phyloP scores from a whole-genome alignment of 331 rosid genomes.

The Malus hybrid region DNA sequence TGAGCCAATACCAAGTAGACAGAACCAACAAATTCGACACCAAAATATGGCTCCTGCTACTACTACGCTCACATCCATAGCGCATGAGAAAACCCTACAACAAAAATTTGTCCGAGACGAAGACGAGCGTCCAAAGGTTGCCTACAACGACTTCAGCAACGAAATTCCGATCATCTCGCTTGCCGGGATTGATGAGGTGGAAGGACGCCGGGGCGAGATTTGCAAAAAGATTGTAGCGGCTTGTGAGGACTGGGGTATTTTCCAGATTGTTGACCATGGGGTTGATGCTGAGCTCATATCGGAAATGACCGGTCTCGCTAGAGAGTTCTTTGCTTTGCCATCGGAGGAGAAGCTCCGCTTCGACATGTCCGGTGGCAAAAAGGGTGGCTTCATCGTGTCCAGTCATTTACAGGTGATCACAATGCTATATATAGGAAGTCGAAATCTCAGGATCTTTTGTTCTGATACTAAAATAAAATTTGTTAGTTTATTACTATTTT shows the following conservation, averaged over 20 bases:
- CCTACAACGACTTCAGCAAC: constrained; percentile 63
- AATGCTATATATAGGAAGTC: neutral
- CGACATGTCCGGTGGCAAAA: constrained; percentile 89
- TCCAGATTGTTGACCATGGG: constrained; percentile 81
- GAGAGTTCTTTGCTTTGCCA: constrained; percentile 57
- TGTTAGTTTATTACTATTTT: neutral
- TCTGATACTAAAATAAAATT: neutral
- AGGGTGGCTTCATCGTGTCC: constrained; percentile 88
- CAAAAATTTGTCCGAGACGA: constrained; percentile 61
- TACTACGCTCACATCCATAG: constrained; percentile 48
- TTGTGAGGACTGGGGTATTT: constrained; percentile 87
- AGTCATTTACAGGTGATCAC: constrained; percentile 67
- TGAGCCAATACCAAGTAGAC: too few species aligned
- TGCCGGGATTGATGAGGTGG: constrained; percentile 46
- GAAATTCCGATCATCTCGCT: constrained; percentile 75
- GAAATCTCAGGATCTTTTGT: neutral
- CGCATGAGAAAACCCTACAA: constrained; percentile 41
- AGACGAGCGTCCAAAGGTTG: constrained; percentile 79
- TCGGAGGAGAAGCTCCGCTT: constrained; percentile 73
- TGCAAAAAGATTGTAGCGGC: constrained; percentile 60
- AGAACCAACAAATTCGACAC: neutral
- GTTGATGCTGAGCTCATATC: constrained; percentile 40
- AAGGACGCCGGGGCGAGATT: constrained; percentile 38
- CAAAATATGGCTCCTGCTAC: constrained; percentile 4
- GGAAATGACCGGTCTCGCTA: constrained; percentile 55